phyloP scores from a whole-genome alignment of 164 flowering plant genomes.

The Magnolia kwangsiensis region DNA sequence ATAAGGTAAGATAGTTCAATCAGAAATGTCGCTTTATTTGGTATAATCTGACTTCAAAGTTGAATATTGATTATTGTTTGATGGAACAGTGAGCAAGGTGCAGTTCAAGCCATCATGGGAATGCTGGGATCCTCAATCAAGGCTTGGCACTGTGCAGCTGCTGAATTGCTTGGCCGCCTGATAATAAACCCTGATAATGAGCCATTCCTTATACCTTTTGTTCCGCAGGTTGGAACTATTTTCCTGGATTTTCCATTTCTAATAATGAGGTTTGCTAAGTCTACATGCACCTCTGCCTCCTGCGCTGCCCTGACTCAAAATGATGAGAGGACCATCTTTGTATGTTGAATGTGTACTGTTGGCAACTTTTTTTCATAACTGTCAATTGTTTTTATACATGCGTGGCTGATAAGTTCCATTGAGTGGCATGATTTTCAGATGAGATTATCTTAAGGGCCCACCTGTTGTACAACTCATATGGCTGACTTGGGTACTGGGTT shows the following conservation, averaged over 20 bases:
- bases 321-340: not conserved
- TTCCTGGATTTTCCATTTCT: not conserved
- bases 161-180: conserved; percentile 88
- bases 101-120: conserved; percentile 88
- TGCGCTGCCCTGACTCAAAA: not conserved
- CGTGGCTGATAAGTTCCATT: not conserved
- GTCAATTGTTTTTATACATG: not conserved
- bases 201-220: conserved; percentile 75
- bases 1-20: conserved; percentile 52
- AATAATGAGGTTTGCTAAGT: not conserved
- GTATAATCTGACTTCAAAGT: not conserved
- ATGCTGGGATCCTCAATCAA: conserved; percentile 75
- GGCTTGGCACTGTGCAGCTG: conserved; percentile 97
- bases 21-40: not conserved
- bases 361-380: not conserved
- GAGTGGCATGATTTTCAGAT: not conserved
- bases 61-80: conserved; percentile 8
- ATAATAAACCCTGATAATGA: conserved; percentile 97
- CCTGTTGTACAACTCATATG: not conserved
- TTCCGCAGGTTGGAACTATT: conserved; percentile 61
- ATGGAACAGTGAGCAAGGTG: conserved; percentile 71
- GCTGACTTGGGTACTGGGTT: no score
- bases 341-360: not conserved
- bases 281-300: not conserved
- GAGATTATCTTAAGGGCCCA: not conserved